Base-by-base conservation (phyloP, 345 rosid genomes). In the Microcos paniculata region DNA sequence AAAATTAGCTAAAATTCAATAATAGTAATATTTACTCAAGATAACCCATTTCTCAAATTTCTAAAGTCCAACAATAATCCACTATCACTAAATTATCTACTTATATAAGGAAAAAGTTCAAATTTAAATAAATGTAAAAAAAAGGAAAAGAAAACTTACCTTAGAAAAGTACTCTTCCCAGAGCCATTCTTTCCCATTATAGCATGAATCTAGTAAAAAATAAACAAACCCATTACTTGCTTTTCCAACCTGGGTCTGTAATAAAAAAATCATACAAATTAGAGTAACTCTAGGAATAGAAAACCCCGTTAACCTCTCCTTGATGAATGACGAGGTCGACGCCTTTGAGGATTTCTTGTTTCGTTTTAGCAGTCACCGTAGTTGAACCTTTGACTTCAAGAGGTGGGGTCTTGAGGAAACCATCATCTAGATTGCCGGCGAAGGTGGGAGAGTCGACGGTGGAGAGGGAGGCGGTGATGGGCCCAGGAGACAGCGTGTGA, bases 131-230 rank as follows among this genome's bases (percentile, higher is more conserved):
- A n/a, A n/a, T n/a, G n/a, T n/a, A n/a, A n/a, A n/a, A n/a, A 28
- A 48, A 30, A 42, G 0, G 40, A 46, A n/a, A 35, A 35, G 55
- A 28, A 56, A 4, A 45, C 43, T 38, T 64, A 94, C 99, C 97
- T 92, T 96, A 14, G 97, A 87, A 67, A 94, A 88, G 98, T 96
- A 85, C 97, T 96, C 89, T 94, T 96, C 73, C 98, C 98, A 8
- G 99, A 96, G 75, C 98, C 99, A 63, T 96, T 96, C 85, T 91
- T 94, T 62, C 99, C 99, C 99, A 94, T 92, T 55, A 94, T 84
- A 30, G 97, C 98, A 80, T 94, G 99, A 72, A 96, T 67, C 99
- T 96, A 78, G 33, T 12, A n/a, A 19, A 61, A 69, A 48, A 40
- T 18, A 64, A 76, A 11, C 30, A 70, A 52, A 63, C 26, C 72